A percentile compares a stretch with the other conserved stretches of the same genome.
Conservation (phyloP, 2,329 filamentous ascomycete genomes). For the Hypoxylon sp. region DNA sequence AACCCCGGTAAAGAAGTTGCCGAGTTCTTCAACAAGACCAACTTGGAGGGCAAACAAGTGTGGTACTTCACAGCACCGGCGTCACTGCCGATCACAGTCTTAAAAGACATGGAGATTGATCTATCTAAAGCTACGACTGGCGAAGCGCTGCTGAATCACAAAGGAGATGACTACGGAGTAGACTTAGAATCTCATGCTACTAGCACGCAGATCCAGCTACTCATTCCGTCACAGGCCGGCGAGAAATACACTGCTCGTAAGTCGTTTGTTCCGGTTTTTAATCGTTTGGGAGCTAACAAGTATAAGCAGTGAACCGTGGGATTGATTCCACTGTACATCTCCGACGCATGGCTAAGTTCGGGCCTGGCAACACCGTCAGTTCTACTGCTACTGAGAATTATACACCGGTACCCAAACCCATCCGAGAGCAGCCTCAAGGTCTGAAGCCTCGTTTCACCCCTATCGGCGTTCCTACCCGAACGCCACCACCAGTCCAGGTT, state of each 20-base stretch:
- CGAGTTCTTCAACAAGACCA: slow-evolving; percentile 70
- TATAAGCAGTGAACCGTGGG: slow-evolving; percentile 59
- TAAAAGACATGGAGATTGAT: slow-evolving; percentile 75
- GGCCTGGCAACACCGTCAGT: slow-evolving; percentile 58
- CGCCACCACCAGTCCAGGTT: slow-evolving; percentile 25
- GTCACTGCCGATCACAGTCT: slow-evolving; percentile 75
- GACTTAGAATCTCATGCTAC: slow-evolving; percentile 67
- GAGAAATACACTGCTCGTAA: slow-evolving; percentile 69
- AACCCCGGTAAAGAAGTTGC: slow-evolving; percentile 64
- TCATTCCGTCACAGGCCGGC: slow-evolving; percentile 72
- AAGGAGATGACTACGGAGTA: slow-evolving; percentile 74
- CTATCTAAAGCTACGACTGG: slow-evolving; percentile 68
- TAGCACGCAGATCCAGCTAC: slow-evolving; percentile 68
- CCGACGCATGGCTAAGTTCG: slow-evolving; percentile 72
- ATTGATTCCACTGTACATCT: slow-evolving; percentile 76
- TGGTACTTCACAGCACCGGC: slow-evolving; percentile 86
- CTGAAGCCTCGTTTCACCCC: slow-evolving; percentile 78
- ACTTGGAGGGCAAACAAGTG: slow-evolving; percentile 78
- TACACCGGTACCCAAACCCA: slow-evolving; percentile 63
- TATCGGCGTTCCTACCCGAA: slow-evolving; percentile 66
- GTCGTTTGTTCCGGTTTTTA: slow-evolving; percentile 49
- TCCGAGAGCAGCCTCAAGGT: slow-evolving; percentile 76
- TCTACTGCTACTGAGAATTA: slow-evolving; percentile 60
- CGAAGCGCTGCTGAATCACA: slow-evolving; percentile 72
- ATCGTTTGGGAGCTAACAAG: slow-evolving; percentile 50